phyloP scores from a whole-genome alignment of 352 stramenopile species.

The Phytophthora pini region DNA sequence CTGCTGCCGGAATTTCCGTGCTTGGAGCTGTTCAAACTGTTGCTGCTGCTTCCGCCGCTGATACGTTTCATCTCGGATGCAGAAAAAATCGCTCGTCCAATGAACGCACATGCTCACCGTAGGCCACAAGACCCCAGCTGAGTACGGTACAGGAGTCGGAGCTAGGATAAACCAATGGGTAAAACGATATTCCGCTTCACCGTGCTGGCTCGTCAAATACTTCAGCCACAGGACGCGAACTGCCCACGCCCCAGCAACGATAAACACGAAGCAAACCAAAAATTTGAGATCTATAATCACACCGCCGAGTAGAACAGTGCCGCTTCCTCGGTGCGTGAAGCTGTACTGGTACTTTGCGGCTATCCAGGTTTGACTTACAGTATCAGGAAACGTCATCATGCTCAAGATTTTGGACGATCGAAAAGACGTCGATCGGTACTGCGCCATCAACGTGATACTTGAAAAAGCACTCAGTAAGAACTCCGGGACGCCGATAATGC shows the following conservation, averaged over 20 bases:
- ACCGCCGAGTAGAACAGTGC: constrained; percentile 32
- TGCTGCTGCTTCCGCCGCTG: constrained; percentile 3
- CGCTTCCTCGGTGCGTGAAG: constrained; percentile 21
- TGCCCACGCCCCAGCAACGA: constrained; percentile 12
- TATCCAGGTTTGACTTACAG: constrained; percentile 4
- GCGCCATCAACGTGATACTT: constrained; percentile 38
- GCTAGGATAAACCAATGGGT: constrained; percentile 19
- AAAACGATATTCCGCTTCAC: background rate
- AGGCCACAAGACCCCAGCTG: constrained; percentile 39
- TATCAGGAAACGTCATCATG: constrained; percentile 17
- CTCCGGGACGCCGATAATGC: constrained; percentile 40
- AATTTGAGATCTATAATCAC: constrained; percentile 45
- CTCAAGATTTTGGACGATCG: constrained; percentile 25
- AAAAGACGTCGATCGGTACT: constrained; percentile 39
- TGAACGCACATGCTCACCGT: constrained; percentile 37
- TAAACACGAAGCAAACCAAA: constrained; percentile 27
- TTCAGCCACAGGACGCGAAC: constrained; percentile 6
- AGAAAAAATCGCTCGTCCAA: constrained; percentile 47
- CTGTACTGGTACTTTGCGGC: constrained; percentile 25
- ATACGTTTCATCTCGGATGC: constrained; percentile 26
- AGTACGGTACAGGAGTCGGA: constrained; percentile 39
- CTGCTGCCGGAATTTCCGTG: background rate
- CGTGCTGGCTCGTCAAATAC: background rate
- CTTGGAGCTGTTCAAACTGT: background rate
- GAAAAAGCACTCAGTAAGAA: constrained; percentile 46